Percentiles rank a stretch among this genome's conserved stretches.
Conservation (phyloP, 495 filamentous ascomycete species). For the Daldinia caldariorum region DNA sequence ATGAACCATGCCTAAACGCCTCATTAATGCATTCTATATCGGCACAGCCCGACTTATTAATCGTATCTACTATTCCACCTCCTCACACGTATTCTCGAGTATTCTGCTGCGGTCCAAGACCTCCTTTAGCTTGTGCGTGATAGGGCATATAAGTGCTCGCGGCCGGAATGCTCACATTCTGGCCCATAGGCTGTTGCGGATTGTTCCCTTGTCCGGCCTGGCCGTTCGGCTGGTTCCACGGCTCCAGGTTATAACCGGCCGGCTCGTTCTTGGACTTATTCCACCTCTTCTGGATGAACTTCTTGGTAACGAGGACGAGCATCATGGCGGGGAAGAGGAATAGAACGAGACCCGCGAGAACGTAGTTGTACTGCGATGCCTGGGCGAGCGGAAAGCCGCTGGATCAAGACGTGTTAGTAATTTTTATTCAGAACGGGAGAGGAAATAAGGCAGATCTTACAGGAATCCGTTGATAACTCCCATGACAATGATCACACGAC, state of each 20-base stretch:
- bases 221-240: slow-evolving; percentile 34
- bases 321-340: slow-evolving; percentile 45
- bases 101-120: slow-evolving; percentile 22
- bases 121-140: slow-evolving; percentile 20
- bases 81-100: slow-evolving; percentile 31
- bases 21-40: slow-evolving; percentile 9
- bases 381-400: slow-evolving; percentile 56
- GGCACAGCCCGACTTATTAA: slow-evolving; percentile 3
- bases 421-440: neutral
- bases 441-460: slow-evolving; percentile 42
- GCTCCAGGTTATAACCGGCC: slow-evolving; percentile 41
- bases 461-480: slow-evolving; percentile 64
- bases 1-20: slow-evolving; percentile 11
- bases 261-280: slow-evolving; percentile 32
- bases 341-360: slow-evolving; percentile 48
- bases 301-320: slow-evolving; percentile 37
- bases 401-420: neutral
- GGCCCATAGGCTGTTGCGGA: slow-evolving; percentile 15
- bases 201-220: neutral
- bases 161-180: slow-evolving; percentile 27
- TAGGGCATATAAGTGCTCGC: slow-evolving; percentile 30
- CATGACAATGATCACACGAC: slow-evolving; percentile 59
- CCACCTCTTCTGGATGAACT: slow-evolving; percentile 30
- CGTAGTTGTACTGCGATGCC: slow-evolving; percentile 48
- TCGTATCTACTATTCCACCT: neutral